phyloP scores from a whole-genome alignment of 1,284 basidiomycete species.

The Puccinia hordei region DNA sequence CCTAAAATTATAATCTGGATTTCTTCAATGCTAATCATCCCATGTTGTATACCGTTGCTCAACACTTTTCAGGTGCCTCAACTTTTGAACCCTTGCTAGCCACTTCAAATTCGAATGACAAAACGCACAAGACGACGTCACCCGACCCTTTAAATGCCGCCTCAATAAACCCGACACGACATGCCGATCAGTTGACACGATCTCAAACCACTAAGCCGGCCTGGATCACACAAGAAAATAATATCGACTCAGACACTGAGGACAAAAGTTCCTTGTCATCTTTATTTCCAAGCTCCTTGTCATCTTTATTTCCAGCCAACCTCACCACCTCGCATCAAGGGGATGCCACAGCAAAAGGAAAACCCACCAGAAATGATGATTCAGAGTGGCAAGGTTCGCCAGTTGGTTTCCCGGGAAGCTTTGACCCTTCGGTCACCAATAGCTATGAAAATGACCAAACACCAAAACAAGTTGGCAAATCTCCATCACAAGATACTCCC shows the following conservation, averaged over 20 bases:
- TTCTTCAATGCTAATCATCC: no score
- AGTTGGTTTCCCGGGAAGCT: background rate
- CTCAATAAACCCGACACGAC: background rate
- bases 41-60: background rate
- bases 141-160: background rate
- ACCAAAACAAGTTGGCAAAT: background rate
- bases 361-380: background rate
- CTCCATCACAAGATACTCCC: background rate
- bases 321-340: background rate
- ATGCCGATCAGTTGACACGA: background rate
- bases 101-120: background rate
- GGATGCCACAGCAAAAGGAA: background rate
- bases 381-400: background rate
- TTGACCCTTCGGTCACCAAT: background rate
- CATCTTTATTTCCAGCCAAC: background rate
- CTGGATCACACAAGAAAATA: background rate
- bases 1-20: background rate
- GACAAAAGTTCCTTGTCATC: background rate
- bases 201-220: background rate
- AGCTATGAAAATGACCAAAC: background rate
- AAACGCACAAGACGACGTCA: background rate
- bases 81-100: background rate
- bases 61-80: background rate
- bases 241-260: background rate
- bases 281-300: no score